These are phyloP conservation scores for Arthrinium puccinioides DNA, from an alignment of 2,329 filamentous ascomycete species.

Conservation along the genomic window DNA sequence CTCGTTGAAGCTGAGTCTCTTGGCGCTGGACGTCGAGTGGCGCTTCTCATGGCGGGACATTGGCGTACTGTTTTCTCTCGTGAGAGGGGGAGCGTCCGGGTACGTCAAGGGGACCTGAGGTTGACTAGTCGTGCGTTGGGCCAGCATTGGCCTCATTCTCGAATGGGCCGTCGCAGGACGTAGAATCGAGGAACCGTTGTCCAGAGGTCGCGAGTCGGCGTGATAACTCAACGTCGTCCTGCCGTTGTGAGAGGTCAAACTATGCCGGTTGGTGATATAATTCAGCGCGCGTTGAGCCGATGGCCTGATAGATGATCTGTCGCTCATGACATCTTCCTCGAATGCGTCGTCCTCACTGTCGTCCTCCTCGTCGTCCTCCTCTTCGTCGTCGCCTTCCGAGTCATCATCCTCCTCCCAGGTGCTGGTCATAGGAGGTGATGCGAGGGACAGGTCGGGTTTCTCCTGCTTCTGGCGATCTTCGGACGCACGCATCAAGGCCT, in stretches of 20 bases:
- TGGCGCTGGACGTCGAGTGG: constrained; percentile 45
- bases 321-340: constrained; percentile 18
- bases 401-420: constrained; percentile 44
- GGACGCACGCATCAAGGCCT: constrained; percentile 56
- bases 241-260: constrained; percentile 26
- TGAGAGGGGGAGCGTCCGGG: constrained; percentile 13
- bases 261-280: constrained; percentile 40
- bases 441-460: constrained; percentile 16
- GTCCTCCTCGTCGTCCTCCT: constrained; percentile 29
- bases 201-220: constrained; percentile 15
- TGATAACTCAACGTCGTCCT: constrained; percentile 19
- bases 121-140: constrained; percentile 41
- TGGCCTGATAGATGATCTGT: constrained; percentile 32
- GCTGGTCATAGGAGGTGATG: constrained; percentile 33
- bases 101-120: constrained; percentile 30
- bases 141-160: constrained; percentile 34
- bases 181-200: constrained; percentile 23
- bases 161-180: constrained; percentile 50
- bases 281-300: constrained; percentile 42
- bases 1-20: constrained; percentile 54
- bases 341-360: constrained; percentile 31
- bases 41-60: constrained; percentile 37
- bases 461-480: constrained; percentile 41
- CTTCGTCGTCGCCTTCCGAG: constrained; percentile 29
- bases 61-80: constrained; percentile 23